Percentiles rank a stretch among this genome's conserved stretches.
Conservation (phyloP, 352 stramenopile genomes). For the Globisporangium orthogonon region DNA sequence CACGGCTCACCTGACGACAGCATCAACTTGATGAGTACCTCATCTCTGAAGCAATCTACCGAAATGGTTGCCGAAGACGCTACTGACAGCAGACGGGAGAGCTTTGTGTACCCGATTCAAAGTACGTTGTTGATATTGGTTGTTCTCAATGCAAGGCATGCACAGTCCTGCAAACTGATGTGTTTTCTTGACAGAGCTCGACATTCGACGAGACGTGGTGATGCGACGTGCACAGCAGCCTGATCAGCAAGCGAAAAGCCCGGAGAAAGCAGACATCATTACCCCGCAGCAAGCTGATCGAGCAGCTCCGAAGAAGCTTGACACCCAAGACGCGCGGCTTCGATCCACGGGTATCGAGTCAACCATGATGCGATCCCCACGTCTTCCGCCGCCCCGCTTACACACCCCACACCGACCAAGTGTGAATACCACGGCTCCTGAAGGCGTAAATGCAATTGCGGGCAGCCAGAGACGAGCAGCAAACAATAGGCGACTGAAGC, state of each 20-base stretch:
- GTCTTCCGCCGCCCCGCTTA: conserved; percentile 7
- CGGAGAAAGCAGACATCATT: background rate
- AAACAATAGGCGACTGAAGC: conserved; percentile 7
- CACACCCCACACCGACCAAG: conserved; percentile 1
- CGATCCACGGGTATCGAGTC: conserved; percentile 6
- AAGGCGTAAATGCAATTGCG: background rate
- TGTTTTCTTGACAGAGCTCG: conserved; percentile 9
- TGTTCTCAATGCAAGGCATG: background rate
- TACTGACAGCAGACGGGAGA: background rate
- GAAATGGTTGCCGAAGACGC: background rate
- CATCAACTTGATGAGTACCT: too few species aligned
- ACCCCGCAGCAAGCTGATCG: background rate
- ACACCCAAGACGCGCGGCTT: conserved; percentile 9
- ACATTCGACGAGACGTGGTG: conserved; percentile 13
- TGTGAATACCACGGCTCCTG: background rate
- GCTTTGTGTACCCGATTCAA: conserved; percentile 10
- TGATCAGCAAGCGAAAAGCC: background rate
- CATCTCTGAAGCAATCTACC: background rate
- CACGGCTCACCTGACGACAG: background rate
- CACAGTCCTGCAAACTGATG: background rate
- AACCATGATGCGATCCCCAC: conserved; percentile 1
- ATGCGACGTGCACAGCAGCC: conserved; percentile 7
- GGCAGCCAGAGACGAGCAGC: background rate
- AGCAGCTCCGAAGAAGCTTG: conserved; percentile 5
- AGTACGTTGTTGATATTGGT: conserved; percentile 2